A percentile compares a stretch with the other conserved stretches of the same genome.
Evolutionary conservation across 176 grass and related monocot species (phyloP).

Genomic region (Aegilops sharonensis): DNA sequence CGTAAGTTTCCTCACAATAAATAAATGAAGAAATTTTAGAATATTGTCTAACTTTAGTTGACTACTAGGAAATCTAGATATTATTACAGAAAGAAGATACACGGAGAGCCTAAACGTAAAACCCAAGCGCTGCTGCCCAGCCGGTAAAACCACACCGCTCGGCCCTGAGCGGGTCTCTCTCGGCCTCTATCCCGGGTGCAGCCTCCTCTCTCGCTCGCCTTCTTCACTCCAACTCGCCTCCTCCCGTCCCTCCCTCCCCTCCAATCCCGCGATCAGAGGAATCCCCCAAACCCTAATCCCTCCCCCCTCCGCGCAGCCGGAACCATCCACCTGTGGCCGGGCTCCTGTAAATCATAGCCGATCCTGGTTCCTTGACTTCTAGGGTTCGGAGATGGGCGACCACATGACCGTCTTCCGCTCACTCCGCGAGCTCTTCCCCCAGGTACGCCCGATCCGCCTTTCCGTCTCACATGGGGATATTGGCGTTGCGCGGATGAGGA

Average conservation of each 20-base stretch:
- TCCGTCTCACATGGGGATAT: background rate
- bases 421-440: slow-evolving; percentile 43
- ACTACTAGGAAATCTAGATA: too few species aligned
- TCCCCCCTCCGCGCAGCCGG: background rate
- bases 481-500: background rate
- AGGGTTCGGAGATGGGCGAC: slow-evolving; percentile 41
- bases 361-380: background rate
- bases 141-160: background rate
- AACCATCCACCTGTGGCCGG: background rate
- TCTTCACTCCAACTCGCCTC: background rate
- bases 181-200: background rate
- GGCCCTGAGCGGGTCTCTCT: background rate
- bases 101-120: background rate
- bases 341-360: background rate
- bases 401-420: slow-evolving; percentile 46
- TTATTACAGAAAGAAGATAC: background rate
- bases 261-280: slow-evolving; percentile 13
- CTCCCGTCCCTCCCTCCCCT: background rate
- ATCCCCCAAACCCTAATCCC: slow-evolving; percentile 37
- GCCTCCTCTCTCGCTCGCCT: background rate
- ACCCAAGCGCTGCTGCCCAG: too few species aligned
- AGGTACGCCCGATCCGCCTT: slow-evolving; percentile 24
- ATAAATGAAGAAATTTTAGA: too few species aligned
- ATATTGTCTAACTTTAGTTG: too few species aligned
- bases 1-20: too few species aligned